Evolutionary conservation across 1,284 basidiomycete genomes (phyloP), one percentile per base, ranked within the genome.

Genomic region (Moesziomyces antarcticus): DNA sequence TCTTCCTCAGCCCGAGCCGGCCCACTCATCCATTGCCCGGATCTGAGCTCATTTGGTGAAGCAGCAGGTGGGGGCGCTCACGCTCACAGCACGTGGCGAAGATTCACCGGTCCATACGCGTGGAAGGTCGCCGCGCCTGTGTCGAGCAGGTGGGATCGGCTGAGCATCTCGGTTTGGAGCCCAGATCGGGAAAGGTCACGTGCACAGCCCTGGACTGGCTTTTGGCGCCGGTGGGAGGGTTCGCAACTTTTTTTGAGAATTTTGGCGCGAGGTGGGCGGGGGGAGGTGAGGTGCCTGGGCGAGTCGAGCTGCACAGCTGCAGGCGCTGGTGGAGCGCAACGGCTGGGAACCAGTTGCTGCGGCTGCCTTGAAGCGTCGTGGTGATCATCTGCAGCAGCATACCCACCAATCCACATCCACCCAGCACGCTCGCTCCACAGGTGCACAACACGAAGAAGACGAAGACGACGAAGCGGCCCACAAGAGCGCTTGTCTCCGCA

Each of bases 401-500:
- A 11, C 20, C 55, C 42, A 57, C 50, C 30, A 53, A 61, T 44
- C 30, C 56, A 18, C 53, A 42, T 21, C 35, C 16, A 50, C 24
- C 9, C 25, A 37, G 37, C 18, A 40, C 37, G 37, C 37, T 40
- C 16, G 37, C 37, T 44, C 41, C 10, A 46, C n/a, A 37, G 40
- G 14, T 20, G n/a, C 57, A 24, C 41, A 21, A 24, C 41, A 42
- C 57, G n/a, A 45, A 20, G 27, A 47, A 41, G 50, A 37, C 48
- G 37, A 30, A 27, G 25, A 27, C 48, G 37, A 47, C 41, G 43
- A 35, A 59, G 59, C 56, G 66, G 66, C 66, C 50, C 59, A 48
- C 18, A 41, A 27, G 21, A 55, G 51, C 50, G 66, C 66, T 69
- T 69, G 66, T 69, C 50, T 59, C 22, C 13, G 60, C 68, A 71